These are phyloP conservation scores for Chernovozyma aurita DNA, from an alignment of 1,139 yeast species.

Conservation along the genomic window DNA sequence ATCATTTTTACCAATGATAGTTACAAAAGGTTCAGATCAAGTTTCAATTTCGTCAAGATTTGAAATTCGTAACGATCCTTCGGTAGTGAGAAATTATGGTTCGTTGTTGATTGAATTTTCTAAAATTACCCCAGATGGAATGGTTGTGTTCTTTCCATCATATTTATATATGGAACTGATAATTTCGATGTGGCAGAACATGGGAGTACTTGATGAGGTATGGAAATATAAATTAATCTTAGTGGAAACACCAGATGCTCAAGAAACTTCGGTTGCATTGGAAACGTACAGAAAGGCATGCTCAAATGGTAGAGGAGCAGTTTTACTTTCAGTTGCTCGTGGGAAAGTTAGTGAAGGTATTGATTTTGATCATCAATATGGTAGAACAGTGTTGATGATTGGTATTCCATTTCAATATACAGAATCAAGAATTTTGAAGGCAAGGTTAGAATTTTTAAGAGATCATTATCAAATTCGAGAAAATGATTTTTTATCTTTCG, in stretches of 20 bases:
- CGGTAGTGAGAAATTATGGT: constrained; percentile 95
- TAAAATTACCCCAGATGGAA: constrained; percentile 94
- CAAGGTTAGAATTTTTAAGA: constrained; percentile 86
- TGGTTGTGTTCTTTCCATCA: constrained; percentile 96
- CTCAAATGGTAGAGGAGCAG: constrained; percentile 96
- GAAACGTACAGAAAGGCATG: constrained; percentile 97
- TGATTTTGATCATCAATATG: constrained; percentile 98
- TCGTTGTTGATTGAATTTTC: constrained; percentile 87
- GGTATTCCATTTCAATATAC: constrained; percentile 99
- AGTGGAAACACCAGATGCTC: constrained; percentile 99
- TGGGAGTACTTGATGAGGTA: constrained; percentile 97
- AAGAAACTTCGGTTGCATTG: constrained; percentile 90
- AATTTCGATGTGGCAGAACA: constrained; percentile 96
- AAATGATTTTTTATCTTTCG: constrained; percentile 92
- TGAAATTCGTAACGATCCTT: constrained; percentile 95
- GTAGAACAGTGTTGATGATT: constrained; percentile 95
- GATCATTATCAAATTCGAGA: constrained; percentile 91
- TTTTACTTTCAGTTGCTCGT: constrained; percentile 93
- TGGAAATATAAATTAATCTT: constrained; percentile 94
- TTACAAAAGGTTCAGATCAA: constrained; percentile 96
- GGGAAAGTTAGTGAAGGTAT: constrained; percentile 98
- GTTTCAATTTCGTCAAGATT: constrained; percentile 94
- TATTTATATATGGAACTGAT: constrained; percentile 96
- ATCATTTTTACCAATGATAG: constrained; percentile 91
- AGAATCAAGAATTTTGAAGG: constrained; percentile 91